phyloP scores from a whole-genome alignment of 257 asterid species.

The Verbena officinalis region DNA sequence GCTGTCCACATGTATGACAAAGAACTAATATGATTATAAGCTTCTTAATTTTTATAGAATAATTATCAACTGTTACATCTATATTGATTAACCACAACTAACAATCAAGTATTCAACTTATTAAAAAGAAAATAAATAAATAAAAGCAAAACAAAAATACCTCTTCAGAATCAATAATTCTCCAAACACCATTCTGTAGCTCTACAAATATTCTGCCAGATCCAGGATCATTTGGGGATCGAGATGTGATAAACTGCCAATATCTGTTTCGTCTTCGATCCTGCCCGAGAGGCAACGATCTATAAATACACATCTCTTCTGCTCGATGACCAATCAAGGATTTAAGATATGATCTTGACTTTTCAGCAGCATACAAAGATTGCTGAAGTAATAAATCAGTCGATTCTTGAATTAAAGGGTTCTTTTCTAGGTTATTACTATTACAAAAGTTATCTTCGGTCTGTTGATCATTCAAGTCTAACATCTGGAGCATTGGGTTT shows the following conservation, averaged over 20 bases:
- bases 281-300: constrained; percentile 90
- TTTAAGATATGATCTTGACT: constrained; percentile 70
- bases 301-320: constrained; percentile 74
- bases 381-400: constrained; percentile 53
- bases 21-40: neutral
- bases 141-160: constrained; percentile 35
- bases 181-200: constrained; percentile 64
- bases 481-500: constrained; percentile 38
- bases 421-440: constrained; percentile 39
- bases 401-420: constrained; percentile 41
- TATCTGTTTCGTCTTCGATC: constrained; percentile 86
- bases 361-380: constrained; percentile 64
- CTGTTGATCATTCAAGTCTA: constrained; percentile 48
- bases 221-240: constrained; percentile 80
- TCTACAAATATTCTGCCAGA: constrained; percentile 82
- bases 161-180: constrained; percentile 80
- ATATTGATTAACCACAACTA: neutral
- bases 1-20: neutral
- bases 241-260: constrained; percentile 79
- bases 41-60: neutral
- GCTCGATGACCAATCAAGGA: constrained; percentile 69
- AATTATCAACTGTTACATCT: neutral
- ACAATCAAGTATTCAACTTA: neutral
- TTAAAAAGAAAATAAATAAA: neutral
- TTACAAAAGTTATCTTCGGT: constrained; percentile 39